phyloP scores from a whole-genome alignment of 78 protist genomes.

The Dictyostelium firmibasis region DNA sequence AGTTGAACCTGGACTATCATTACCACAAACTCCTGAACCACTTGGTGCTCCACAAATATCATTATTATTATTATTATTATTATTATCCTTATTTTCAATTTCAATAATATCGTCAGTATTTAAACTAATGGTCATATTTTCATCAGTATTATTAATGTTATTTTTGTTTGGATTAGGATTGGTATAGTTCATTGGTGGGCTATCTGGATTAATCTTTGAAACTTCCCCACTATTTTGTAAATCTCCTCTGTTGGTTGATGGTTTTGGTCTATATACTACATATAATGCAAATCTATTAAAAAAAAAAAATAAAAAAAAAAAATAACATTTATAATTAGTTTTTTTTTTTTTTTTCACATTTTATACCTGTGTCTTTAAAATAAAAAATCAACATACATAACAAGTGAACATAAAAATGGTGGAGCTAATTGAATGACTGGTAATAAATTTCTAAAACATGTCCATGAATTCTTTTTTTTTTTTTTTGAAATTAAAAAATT shows the following conservation, averaged over 20 bases:
- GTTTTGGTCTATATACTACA: slow-evolving; percentile 43
- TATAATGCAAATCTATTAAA: slow-evolving; percentile 32
- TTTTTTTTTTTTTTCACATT: background rate
- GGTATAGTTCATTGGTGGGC: background rate
- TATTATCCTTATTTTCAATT: background rate
- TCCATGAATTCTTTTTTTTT: slow-evolving; percentile 25
- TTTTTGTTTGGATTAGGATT: background rate
- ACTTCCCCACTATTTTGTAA: background rate
- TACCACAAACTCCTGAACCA: background rate
- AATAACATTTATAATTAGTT: no score
- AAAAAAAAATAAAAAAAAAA: background rate
- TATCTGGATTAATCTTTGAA: background rate
- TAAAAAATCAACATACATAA: slow-evolving; percentile 8
- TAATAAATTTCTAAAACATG: slow-evolving; percentile 46
- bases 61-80: background rate
- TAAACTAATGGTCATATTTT: background rate
- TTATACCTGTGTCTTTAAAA: no score
- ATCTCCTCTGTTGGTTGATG: slow-evolving; percentile 11
- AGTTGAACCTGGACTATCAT: background rate
- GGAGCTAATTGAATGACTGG: slow-evolving; percentile 50
- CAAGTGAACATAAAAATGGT: slow-evolving; percentile 37
- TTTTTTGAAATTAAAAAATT: no score
- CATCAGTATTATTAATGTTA: background rate
- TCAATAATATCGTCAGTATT: background rate
- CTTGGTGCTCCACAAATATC: background rate